Conservation (phyloP, 805 yeast species). For the Ogataea henricii region DNA sequence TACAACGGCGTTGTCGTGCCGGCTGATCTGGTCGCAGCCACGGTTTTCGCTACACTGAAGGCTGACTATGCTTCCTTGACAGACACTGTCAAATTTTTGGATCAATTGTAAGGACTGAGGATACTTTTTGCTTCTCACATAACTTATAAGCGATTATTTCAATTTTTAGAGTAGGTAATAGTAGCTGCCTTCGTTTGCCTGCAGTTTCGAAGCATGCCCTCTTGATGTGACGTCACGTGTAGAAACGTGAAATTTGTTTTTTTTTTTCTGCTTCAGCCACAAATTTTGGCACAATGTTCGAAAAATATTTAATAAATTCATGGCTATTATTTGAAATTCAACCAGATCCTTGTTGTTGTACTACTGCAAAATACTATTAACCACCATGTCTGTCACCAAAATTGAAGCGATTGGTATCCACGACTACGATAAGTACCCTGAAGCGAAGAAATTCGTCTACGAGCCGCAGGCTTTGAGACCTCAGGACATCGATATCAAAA, state of each 20-base stretch:
- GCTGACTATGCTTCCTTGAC: slow-evolving; percentile 4
- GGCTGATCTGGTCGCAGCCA: slow-evolving; percentile 6
- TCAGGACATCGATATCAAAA: slow-evolving; percentile 47
- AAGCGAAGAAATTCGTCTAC: slow-evolving; percentile 30
- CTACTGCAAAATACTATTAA: not conserved
- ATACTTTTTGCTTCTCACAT: no score
- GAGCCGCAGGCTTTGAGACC: slow-evolving; percentile 41
- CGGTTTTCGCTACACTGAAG: slow-evolving; percentile 9
- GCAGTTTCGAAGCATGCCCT: no score
- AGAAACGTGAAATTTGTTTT: no score
- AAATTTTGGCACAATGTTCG: no score
- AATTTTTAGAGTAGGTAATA: no score
- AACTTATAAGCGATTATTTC: no score
- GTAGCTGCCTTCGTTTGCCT: no score
- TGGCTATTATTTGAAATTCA: no score
- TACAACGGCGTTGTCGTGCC: slow-evolving; percentile 8
- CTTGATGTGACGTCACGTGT: no score
- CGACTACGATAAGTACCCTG: slow-evolving; percentile 5
- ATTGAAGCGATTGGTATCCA: slow-evolving; percentile 5
- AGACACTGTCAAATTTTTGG: slow-evolving; percentile 3
- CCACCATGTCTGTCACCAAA: slow-evolving; percentile 1
- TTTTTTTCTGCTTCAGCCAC: no score
- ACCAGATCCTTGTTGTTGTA: no score
- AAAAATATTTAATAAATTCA: no score
- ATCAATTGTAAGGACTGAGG: not conserved